Evolutionary conservation across 257 asterid species (phyloP), one percentile per base, ranked within the genome.

Genomic region (Buddleja alternifolia): DNA sequence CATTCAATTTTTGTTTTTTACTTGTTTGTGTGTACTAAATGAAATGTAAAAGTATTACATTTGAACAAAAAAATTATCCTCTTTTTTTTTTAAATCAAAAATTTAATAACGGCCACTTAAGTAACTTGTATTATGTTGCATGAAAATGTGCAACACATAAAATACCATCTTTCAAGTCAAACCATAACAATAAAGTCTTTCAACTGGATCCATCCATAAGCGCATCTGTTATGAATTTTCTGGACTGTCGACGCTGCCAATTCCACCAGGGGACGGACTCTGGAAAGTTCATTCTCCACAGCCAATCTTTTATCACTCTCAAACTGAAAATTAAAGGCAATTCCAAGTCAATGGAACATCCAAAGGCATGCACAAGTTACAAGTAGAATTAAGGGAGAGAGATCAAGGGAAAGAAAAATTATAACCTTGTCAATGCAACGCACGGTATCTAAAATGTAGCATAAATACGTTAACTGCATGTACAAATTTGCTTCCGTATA

Each of bases 401-500:
- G 36, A 19, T 37, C 6, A 36, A 11, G 14, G 53, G 44, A 23
- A 44, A 10, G 41, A 63, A 70, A 9, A 16, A 37, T 19, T 8
- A 45, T 45, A 5, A 90, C 99, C 99, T 85, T 89, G 45, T 81
- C 86, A 71, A 89, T 76, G 84, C 93, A 87, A 79, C 92, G 96
- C 1, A 74, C 84, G 1, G 96, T 82, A 67, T 90, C 99, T 73
- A 90, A 71, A 51, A 69, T 76, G 83, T 83, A 72, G 86, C 92
- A 87, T 80, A 90, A 93, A 67, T 87, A 94, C 14, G 90, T 45
- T 29, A 94, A 93, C 78, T 94, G 99, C 73, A 81, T 86, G 86
- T 94, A 94, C 63, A 94, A 81, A 71, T 94, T 92, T 44, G 89
- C 90, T 77, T 94, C 99, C 15, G 93, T 82, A 78, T 83, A 90